A percentile compares a stretch with the other conserved stretches of the same genome.
Evolutionary conservation across 108 stramenopile species (phyloP).

Genomic region (Stephanodiscus minutulus): DNA sequence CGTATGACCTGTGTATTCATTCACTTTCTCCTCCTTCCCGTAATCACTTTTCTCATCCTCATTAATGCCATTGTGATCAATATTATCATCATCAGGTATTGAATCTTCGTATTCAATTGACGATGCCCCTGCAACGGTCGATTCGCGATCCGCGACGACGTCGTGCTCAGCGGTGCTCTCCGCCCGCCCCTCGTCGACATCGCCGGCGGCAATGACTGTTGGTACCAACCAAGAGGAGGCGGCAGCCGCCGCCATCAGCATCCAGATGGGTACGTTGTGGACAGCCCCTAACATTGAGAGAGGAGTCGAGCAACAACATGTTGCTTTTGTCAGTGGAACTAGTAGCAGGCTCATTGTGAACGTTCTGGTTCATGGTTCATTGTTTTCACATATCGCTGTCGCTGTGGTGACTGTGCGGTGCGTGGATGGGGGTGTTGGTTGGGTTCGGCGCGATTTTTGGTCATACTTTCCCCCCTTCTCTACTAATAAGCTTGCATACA

Average conservation of each 20-base stretch:
- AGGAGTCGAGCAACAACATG: background rate
- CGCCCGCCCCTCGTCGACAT: background rate
- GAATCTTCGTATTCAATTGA: conserved; percentile 1
- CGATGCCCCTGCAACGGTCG: background rate
- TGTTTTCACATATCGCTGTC: background rate
- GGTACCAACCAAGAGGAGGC: background rate
- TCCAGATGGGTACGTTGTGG: background rate
- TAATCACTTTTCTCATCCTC: conserved; percentile 5
- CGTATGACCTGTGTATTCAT: conserved; percentile 22
- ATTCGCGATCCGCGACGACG: background rate
- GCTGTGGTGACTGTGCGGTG: too few species aligned
- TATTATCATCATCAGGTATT: background rate
- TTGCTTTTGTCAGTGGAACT: background rate
- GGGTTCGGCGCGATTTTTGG: too few species aligned
- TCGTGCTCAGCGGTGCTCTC: conserved; percentile 2
- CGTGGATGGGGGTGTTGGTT: too few species aligned
- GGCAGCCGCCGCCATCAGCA: background rate
- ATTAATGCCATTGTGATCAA: background rate
- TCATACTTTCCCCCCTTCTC: too few species aligned
- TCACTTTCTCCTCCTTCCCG: conserved; percentile 3
- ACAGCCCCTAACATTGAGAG: background rate
- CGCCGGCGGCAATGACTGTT: background rate
- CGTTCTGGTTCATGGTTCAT: background rate
- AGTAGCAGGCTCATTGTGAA: background rate
- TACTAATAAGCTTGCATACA: too few species aligned